Percentiles rank a stretch among this genome's conserved stretches.
phyloP scores from a whole-genome alignment of 2,329 filamentous ascomycete genomes.

The Ampelomyces quisqualis region DNA sequence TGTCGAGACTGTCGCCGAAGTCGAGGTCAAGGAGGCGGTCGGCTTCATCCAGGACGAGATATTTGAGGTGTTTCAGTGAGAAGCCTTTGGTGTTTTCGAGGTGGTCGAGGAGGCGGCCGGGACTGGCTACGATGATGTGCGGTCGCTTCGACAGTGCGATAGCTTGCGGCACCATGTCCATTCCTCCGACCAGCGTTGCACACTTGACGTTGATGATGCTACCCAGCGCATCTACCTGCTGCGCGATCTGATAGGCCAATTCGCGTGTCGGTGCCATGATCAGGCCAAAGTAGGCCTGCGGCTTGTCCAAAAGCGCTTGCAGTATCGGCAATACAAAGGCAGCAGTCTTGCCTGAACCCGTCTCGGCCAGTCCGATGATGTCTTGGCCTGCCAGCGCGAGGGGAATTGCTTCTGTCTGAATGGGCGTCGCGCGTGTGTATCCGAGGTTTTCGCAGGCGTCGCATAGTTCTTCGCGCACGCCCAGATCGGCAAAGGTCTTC shows the following conservation, averaged over 20 bases:
- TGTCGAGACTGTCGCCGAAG: constrained; percentile 89
- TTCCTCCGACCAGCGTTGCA: constrained; percentile 83
- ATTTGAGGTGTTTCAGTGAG: constrained; percentile 76
- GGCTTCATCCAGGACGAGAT: constrained; percentile 93
- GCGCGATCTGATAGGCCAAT: constrained; percentile 85
- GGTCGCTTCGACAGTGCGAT: constrained; percentile 95
- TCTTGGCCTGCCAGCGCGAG: constrained; percentile 77
- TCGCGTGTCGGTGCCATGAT: constrained; percentile 92
- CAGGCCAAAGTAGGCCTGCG: constrained; percentile 81
- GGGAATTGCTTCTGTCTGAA: constrained; percentile 84
- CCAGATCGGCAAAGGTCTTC: constrained; percentile 71
- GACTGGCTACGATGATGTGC: constrained; percentile 90
- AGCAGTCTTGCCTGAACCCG: constrained; percentile 92
- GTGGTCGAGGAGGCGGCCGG: constrained; percentile 84
- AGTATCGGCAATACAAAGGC: constrained; percentile 93
- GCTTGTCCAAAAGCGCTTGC: constrained; percentile 83
- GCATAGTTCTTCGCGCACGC: constrained; percentile 81
- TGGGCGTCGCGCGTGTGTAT: constrained; percentile 84
- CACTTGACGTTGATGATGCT: constrained; percentile 84
- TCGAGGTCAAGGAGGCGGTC: constrained; percentile 90
- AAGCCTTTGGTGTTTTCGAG: constrained; percentile 97
- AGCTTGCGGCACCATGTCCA: constrained; percentile 91
- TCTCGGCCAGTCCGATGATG: constrained; percentile 91
- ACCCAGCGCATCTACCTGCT: constrained; percentile 84
- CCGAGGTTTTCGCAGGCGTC: constrained; percentile 81